Evolutionary conservation across 306 rosid species (phyloP), one percentile per base, ranked within the genome.

Genomic region (Cercis canadensis): DNA sequence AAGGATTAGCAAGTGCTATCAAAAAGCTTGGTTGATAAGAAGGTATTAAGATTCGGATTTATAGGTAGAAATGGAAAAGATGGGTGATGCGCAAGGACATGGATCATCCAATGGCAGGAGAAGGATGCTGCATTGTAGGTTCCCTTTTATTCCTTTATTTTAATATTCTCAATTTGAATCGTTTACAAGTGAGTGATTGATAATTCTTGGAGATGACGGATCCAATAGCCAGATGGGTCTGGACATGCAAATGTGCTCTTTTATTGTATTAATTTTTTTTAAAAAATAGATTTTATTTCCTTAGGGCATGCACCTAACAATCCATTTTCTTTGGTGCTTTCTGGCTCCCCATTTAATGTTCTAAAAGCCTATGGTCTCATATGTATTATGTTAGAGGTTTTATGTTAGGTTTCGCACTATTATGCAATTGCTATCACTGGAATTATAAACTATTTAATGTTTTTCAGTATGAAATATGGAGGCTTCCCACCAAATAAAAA

Each of bases 11-110:
- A 34, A 64, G 77, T 39, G 46, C 12, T 80, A 64, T 74, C 74
- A 82, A 24, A 24, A 24, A 83, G 80, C 69, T 80, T 80, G 83
- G 81, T 84, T 88, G 75, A 77, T 81, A 62, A 85, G 83, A 80
- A 85, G 79, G 72, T 82, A 79, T 82, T 88, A 86, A 84, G 90
- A 80, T 85, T 87, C 74, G 73, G 88, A 87, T 86, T 90, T 86
- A 85, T 90, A 87, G 98, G 97, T 82, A 66, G 70, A 88, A 87
- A 77, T 80, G 95, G 92, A 88, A 89, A 89, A 81, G 95, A 87
- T 74, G 96, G 97, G 92, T 91, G 89, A 87, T 75, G 89, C 82
- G 54, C 90, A 69, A 62, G 78, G 87, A 61, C 85, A 46, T 77
- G 57, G 39, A 73, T 83, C 82, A 81, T 85, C 82, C 82, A 68